Evolutionary conservation across 768 basidiomycete genomes (phyloP), one percentile per base, ranked within the genome.

Genomic region (Suillus plorans): DNA sequence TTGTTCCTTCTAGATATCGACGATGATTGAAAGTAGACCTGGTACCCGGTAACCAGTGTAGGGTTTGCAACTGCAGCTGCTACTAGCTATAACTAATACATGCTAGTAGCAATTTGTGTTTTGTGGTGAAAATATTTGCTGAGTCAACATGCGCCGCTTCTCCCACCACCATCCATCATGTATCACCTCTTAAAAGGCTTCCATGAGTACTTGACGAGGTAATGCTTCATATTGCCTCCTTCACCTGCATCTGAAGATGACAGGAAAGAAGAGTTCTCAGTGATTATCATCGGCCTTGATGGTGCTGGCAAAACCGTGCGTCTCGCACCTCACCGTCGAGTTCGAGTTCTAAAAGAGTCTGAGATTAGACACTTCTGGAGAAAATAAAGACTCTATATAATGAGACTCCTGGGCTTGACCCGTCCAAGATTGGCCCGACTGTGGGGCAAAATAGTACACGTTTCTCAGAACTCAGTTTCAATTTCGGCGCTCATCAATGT

Each of bases 391-490:
- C 92, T 0, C 78, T 93, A 0, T 98, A 96, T 74, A 97, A 89
- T 73, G 87, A 91, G 45, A 86, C 85, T 0, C 95, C 95, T 0
- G 94, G 93, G 0, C 85, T 97, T n/a, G 81, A 91, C 44, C 89
- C 96, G 0, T 90, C 94, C 69, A 97, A 95, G 79, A 98, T 99
- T 69, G 94, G 85, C 0, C 97, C 97, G 1, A 99, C 97, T 0
- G 92, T 99, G 4, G 97, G 97, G 0, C 97, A 99, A 78, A 99
- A 99, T 77, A 97, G 97, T 97, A 68, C 69, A 92, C 80, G 31
- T 28, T 20, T 31, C 28, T 36, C 34, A 22, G 13, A 36, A 25
- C 22, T 18, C 36, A 39, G 25, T 34, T 34, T 55, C 22, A 16
- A 59, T 42, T 28, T 20, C 37, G 18, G 10, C 9, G 16, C 10